Conservation (phyloP, 495 filamentous ascomycete genomes). For the Hyaloscypha bicolor region DNA sequence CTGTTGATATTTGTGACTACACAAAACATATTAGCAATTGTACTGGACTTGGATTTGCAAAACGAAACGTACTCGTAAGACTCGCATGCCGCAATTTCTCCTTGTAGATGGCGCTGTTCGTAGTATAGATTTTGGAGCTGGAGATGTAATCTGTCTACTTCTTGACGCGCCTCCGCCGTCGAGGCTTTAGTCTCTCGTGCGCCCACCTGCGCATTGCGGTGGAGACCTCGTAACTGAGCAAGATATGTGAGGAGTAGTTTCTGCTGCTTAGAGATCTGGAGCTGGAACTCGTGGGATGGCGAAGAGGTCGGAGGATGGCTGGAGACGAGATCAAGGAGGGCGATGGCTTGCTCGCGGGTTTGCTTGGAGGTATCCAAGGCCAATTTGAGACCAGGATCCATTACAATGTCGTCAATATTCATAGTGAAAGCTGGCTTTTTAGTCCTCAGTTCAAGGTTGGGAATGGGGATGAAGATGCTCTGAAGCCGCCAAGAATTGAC, state of each 20-base stretch:
- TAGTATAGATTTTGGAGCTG: slow-evolving; percentile 96
- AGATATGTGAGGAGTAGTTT: slow-evolving; percentile 80
- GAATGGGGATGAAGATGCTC: background rate
- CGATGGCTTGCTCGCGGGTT: slow-evolving; percentile 71
- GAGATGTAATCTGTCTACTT: slow-evolving; percentile 89
- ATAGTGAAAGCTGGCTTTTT: slow-evolving; percentile 32
- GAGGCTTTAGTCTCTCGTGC: slow-evolving; percentile 84
- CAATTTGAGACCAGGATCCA: slow-evolving; percentile 68
- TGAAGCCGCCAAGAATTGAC: too few relatives aligned
- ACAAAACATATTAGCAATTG: background rate
- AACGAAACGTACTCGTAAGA: slow-evolving; percentile 76
- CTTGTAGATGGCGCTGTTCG: slow-evolving; percentile 86
- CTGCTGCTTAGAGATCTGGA: slow-evolving; percentile 73
- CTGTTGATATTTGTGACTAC: slow-evolving; percentile 82
- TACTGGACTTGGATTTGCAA: background rate
- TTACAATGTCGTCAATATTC: slow-evolving; percentile 61
- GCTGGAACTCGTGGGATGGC: slow-evolving; percentile 51
- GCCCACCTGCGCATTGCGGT: slow-evolving; percentile 76
- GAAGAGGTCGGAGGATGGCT: slow-evolving; percentile 35
- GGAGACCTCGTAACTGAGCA: slow-evolving; percentile 77
- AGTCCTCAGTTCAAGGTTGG: background rate
- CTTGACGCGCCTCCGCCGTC: slow-evolving; percentile 84
- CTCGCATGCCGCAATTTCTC: slow-evolving; percentile 90
- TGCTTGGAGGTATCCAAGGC: slow-evolving; percentile 71
- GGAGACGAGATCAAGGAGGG: slow-evolving; percentile 59